Percentiles rank a stretch among this genome's conserved stretches.
phyloP scores from a whole-genome alignment of 441 rosid genomes.

The Pelargonium myrrhifolium region DNA sequence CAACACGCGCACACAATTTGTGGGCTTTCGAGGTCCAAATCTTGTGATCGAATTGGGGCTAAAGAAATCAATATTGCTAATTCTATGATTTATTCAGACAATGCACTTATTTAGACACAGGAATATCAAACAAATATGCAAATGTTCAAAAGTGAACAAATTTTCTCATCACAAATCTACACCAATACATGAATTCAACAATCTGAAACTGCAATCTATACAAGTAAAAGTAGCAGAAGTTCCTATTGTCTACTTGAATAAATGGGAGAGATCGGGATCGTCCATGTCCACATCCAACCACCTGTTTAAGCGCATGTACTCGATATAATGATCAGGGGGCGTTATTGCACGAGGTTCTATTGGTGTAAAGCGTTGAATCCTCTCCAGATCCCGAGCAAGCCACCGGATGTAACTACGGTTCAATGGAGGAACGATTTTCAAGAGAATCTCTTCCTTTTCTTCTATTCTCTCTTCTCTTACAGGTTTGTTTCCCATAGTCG shows the following conservation, averaged over 20 bases:
- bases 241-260: slow-evolving; percentile 35
- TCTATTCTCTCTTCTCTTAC: slow-evolving; percentile 25
- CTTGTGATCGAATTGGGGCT: no score
- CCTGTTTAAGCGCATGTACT: slow-evolving; percentile 56
- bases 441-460: slow-evolving; percentile 40
- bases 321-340: slow-evolving; percentile 67
- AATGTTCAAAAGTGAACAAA: no score
- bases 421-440: slow-evolving; percentile 60
- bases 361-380: slow-evolving; percentile 49
- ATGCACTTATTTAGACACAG: no score
- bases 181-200: no score
- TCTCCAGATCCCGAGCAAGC: slow-evolving; percentile 70
- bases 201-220: no score
- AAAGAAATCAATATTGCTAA: no score
- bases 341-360: slow-evolving; percentile 39
- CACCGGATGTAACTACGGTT: slow-evolving; percentile 55
- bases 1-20: no score
- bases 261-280: slow-evolving; percentile 66
- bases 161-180: no score
- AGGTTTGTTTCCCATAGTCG: slow-evolving; percentile 65
- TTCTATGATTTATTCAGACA: no score
- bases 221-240: no score
- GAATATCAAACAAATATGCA: no score
- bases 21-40: no score
- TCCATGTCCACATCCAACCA: slow-evolving; percentile 61